Conservation (phyloP, 169 alveolate species). For the Eimeria brunetti region DNA sequence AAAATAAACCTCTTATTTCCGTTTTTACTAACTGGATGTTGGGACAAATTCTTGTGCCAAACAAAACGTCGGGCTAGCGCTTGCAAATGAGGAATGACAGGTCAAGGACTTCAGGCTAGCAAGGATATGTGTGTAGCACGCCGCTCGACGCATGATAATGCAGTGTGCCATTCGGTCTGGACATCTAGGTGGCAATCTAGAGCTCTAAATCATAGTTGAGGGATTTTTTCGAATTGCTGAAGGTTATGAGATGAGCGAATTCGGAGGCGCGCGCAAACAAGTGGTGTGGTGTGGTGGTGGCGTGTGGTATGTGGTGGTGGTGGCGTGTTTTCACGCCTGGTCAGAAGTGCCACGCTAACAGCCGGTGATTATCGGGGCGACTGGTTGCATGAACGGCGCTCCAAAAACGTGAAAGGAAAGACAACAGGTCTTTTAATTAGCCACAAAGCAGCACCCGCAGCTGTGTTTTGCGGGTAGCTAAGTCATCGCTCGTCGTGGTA, state of each 20-base stretch:
- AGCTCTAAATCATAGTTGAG: not conserved
- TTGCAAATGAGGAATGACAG: not conserved
- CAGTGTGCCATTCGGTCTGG: not conserved
- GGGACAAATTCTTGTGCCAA: not conserved
- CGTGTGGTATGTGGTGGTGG: not conserved
- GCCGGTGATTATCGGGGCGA: too few relatives aligned
- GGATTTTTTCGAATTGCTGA: not conserved
- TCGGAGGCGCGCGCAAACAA: not conserved
- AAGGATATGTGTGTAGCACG: not conserved
- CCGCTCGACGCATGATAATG: not conserved
- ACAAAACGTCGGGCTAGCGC: not conserved
- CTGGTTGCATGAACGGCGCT: too few relatives aligned
- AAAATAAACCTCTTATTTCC: not conserved
- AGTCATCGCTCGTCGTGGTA: not conserved
- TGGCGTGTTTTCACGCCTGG: too few relatives aligned
- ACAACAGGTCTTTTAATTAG: too few relatives aligned
- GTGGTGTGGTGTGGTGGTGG: not conserved
- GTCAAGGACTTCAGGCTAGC: not conserved
- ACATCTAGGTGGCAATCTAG: not conserved
- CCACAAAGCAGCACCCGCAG: too few relatives aligned
- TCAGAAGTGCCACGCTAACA: too few relatives aligned
- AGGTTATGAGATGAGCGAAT: not conserved
- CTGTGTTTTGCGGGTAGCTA: not conserved
- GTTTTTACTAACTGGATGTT: too few relatives aligned
- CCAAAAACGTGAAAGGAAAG: too few relatives aligned